A percentile compares a stretch with the other conserved stretches of the same genome.
Conservation (phyloP, 2,329 filamentous ascomycete species). For the Stagonosporopsis cucurbitacearum region DNA sequence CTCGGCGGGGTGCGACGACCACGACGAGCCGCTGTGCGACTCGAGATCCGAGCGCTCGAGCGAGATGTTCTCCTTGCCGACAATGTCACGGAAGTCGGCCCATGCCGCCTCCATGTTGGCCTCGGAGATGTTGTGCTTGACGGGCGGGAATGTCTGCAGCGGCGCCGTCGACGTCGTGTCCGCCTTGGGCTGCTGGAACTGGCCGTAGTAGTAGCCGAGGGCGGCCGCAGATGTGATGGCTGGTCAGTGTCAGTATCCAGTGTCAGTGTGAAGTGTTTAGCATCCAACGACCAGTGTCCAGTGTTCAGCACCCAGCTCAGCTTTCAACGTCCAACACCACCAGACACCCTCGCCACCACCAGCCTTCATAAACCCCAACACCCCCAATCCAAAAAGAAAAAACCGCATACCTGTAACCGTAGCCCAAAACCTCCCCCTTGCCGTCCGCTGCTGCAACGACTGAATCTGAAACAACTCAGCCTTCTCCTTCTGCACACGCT, state of each 20-base stretch:
- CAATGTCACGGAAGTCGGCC: slow-evolving; percentile 66
- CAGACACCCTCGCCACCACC: too few relatives aligned
- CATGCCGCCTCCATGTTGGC: slow-evolving; percentile 69
- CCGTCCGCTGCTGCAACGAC: slow-evolving; percentile 33
- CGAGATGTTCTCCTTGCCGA: slow-evolving; percentile 69
- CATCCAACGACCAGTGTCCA: too few relatives aligned
- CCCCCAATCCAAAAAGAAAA: too few relatives aligned
- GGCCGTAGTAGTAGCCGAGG: slow-evolving; percentile 63
- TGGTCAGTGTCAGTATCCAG: slow-evolving; percentile 38
- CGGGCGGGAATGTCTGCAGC: slow-evolving; percentile 56
- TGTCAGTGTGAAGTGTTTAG: too few relatives aligned
- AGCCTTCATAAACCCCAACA: too few relatives aligned
- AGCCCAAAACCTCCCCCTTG: slow-evolving; percentile 48
- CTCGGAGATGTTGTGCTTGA: slow-evolving; percentile 62
- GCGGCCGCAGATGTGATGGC: slow-evolving; percentile 59
- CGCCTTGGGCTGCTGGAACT: slow-evolving; percentile 54
- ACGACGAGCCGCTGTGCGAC: slow-evolving; percentile 67
- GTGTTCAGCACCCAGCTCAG: too few relatives aligned
- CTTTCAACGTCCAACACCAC: too few relatives aligned
- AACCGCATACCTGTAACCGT: slow-evolving; percentile 35
- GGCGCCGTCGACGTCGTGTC: slow-evolving; percentile 63
- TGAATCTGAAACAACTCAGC: slow-evolving; percentile 58
- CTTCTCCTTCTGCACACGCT: slow-evolving; percentile 64
- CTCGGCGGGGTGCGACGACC: slow-evolving; percentile 61
- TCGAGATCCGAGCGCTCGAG: slow-evolving; percentile 61